Percentiles rank a stretch among this genome's conserved stretches.
Conservation (phyloP, 495 filamentous ascomycete species). For the Hyaloscypha variabilis region DNA sequence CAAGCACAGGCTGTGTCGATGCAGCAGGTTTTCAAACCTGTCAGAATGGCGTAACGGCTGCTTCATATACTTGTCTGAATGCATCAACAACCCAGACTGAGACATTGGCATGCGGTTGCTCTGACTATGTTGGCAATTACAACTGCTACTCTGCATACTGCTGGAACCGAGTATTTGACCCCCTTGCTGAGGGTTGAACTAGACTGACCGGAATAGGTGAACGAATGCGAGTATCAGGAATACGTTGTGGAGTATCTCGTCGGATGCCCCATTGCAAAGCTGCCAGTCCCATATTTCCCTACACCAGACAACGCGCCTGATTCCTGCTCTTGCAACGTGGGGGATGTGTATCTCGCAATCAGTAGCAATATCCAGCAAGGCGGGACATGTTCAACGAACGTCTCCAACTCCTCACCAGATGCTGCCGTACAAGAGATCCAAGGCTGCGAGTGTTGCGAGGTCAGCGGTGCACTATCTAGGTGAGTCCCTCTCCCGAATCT, state of each 20-base stretch:
- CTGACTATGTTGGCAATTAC: constrained; percentile 13
- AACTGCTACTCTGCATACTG: constrained; percentile 18
- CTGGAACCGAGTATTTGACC: constrained; percentile 10
- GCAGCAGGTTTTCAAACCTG: constrained; percentile 13
- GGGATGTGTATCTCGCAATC: constrained; percentile 11
- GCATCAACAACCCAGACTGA: constrained; percentile 2
- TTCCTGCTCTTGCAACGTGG: constrained; percentile 15
- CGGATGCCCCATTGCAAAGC: constrained; percentile 5
- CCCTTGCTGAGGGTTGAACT: too few species aligned
- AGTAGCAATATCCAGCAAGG: background rate
- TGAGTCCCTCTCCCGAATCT: background rate
- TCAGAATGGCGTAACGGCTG: constrained; percentile 1
- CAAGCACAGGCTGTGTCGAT: constrained; percentile 13
- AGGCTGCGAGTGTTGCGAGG: constrained; percentile 15
- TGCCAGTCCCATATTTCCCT: constrained; percentile 14
- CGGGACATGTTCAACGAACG: constrained; percentile 7
- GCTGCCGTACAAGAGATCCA: background rate
- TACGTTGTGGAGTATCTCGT: constrained; percentile 16
- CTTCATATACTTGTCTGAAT: background rate
- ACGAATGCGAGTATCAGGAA: constrained; percentile 21
- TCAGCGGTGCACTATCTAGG: constrained; percentile 10
- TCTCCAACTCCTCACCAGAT: background rate
- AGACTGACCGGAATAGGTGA: too few species aligned
- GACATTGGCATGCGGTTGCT: constrained; percentile 13
- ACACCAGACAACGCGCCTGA: constrained; percentile 12